These are phyloP conservation scores for Aspergillus tanneri DNA, from an alignment of 2,329 filamentous ascomycete genomes.

Conservation along the genomic window DNA sequence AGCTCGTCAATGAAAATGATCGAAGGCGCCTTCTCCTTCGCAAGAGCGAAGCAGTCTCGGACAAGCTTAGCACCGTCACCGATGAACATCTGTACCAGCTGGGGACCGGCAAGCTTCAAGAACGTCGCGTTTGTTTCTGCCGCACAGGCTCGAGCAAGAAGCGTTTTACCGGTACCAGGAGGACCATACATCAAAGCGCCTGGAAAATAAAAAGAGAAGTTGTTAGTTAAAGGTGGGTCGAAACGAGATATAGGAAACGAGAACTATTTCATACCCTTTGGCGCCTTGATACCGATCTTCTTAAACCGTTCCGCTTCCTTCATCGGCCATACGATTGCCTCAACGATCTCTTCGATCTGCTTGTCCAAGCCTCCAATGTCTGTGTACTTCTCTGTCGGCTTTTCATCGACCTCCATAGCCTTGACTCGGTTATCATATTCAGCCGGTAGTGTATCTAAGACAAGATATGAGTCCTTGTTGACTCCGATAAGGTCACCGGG, in stretches of 20 bases:
- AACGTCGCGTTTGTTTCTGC: conserved; percentile 98
- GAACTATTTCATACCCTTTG: conserved; percentile 69
- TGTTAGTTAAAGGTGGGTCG: conserved; percentile 9
- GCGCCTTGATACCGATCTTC: conserved; percentile 99
- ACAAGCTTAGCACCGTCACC: conserved; percentile 97
- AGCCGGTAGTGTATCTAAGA: conserved; percentile 91
- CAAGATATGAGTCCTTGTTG: conserved; percentile 98
- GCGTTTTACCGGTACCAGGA: conserved; percentile 51
- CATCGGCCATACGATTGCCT: conserved; percentile 99
- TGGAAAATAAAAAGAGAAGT: conserved; percentile 37
- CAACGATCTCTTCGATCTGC: conserved; percentile 97
- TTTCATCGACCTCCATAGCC: conserved; percentile 99
- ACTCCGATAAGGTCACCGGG: conserved; percentile 96
- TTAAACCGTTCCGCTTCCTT: conserved; percentile 99
- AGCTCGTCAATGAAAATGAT: conserved; percentile 99
- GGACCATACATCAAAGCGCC: conserved; percentile 95
- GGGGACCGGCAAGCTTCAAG: conserved; percentile 94
- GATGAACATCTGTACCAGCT: conserved; percentile 99
- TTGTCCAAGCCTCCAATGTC: conserved; percentile 97
- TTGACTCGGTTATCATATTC: conserved; percentile 99
- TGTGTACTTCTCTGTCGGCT: conserved; percentile 97
- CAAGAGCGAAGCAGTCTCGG: conserved; percentile 92
- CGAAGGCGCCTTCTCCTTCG: conserved; percentile 96
- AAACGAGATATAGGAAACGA: neutral
- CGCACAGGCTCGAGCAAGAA: conserved; percentile 87